phyloP scores from a whole-genome alignment of 352 stramenopile genomes.

The Phytophthora quininea region DNA sequence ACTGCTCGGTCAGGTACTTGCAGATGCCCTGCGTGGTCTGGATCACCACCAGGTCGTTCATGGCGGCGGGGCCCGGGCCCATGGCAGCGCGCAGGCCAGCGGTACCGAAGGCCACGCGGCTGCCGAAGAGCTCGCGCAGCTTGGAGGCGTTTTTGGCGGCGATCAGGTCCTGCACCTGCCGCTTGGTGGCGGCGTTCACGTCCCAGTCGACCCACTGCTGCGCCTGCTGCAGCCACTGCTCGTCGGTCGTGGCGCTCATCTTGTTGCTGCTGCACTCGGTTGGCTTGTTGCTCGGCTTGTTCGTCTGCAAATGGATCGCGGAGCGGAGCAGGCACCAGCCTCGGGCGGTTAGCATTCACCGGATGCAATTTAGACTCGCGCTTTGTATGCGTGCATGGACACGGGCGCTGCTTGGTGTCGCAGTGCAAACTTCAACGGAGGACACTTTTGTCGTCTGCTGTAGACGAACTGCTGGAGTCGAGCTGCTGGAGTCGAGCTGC shows the following conservation, averaged over 20 bases:
- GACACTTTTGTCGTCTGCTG: background rate
- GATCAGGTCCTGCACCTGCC: conserved; percentile 70
- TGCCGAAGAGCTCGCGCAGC: conserved; percentile 77
- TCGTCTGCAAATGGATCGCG: conserved; percentile 25
- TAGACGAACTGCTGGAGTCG: background rate
- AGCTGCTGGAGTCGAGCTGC: background rate
- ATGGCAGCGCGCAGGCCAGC: conserved; percentile 91
- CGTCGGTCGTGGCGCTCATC: conserved; percentile 38
- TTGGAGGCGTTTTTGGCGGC: conserved; percentile 49
- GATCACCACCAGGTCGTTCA: conserved; percentile 94
- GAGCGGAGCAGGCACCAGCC: background rate
- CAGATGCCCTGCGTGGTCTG: conserved; percentile 92
- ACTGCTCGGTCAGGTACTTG: conserved; percentile 78
- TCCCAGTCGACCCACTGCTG: conserved; percentile 89
- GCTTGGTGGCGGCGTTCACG: conserved; percentile 80
- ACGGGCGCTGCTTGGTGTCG: background rate
- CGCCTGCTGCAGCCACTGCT: conserved; percentile 57
- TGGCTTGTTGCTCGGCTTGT: background rate
- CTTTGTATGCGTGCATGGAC: conserved; percentile 20
- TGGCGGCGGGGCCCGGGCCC: conserved; percentile 84
- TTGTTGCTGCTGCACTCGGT: background rate
- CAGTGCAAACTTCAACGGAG: background rate
- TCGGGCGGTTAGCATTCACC: conserved; percentile 28
- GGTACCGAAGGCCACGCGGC: conserved; percentile 92
- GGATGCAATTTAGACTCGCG: conserved; percentile 33